Percentiles rank a stretch among this genome's conserved stretches.
These are phyloP conservation scores for Oropetium thomaeum DNA, from an alignment of 176 grass and related monocot genomes.

Conservation along the genomic window DNA sequence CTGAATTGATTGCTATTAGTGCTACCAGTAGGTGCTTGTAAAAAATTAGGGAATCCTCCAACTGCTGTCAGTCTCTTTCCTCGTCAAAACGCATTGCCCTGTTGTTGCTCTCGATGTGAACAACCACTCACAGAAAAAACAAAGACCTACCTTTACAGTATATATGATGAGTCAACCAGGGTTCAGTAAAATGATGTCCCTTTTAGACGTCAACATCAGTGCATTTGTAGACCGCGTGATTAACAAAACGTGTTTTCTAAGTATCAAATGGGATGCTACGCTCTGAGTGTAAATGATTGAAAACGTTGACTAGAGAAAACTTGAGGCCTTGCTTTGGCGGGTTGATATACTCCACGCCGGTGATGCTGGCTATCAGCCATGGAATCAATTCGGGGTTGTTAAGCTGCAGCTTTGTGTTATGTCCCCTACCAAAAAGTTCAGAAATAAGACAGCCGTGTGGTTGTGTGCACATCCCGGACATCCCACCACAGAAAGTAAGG, in stretches of 20 bases:
- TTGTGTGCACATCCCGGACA: conserved; percentile 6
- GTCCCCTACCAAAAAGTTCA: conserved; percentile 7
- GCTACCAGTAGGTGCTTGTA: neutral
- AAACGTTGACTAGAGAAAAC: neutral
- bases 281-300: neutral
- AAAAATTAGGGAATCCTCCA: neutral
- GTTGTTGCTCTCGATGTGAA: neutral
- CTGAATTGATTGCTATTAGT: neutral
- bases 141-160: neutral
- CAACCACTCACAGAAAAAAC: neutral
- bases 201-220: neutral
- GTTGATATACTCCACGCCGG: neutral
- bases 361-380: conserved; percentile 16
- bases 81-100: neutral
- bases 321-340: neutral
- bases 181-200: neutral
- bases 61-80: neutral
- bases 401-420: conserved; percentile 23
- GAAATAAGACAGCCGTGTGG: neutral
- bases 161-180: neutral
- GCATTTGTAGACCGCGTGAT: conserved; percentile 2
- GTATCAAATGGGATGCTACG: neutral
- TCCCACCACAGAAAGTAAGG: neutral
- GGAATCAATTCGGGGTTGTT: conserved; percentile 13
- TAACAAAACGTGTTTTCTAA: neutral